phyloP scores from a whole-genome alignment of 108 stramenopile species.

The Aurantiochytrium sp. region DNA sequence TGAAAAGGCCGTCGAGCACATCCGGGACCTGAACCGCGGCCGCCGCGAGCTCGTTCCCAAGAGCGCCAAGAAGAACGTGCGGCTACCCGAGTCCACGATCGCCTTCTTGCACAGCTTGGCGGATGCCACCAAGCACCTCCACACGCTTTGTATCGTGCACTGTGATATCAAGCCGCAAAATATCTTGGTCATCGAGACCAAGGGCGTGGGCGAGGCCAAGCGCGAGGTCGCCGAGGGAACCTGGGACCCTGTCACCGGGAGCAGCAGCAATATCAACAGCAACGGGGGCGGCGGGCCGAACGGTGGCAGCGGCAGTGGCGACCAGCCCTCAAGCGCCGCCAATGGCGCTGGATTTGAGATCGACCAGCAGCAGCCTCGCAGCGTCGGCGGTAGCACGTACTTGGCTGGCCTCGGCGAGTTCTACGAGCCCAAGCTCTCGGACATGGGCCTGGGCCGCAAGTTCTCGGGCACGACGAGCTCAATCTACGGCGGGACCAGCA shows the following conservation, averaged over 20 bases:
- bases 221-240: neutral
- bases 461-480: conserved; percentile 11
- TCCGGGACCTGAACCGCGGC: neutral
- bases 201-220: neutral
- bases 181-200: conserved; percentile 37
- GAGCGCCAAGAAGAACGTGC: conserved; percentile 28
- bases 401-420: neutral
- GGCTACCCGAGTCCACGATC: neutral
- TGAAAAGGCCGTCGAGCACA: conserved; percentile 34
- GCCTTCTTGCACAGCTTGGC: conserved; percentile 40
- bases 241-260: neutral
- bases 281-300: no score
- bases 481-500: conserved; percentile 4
- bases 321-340: no score
- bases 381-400: neutral
- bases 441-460: conserved; percentile 26
- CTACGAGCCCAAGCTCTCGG: conserved; percentile 18
- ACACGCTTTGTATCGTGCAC: conserved; percentile 54
- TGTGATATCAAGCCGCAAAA: conserved; percentile 58
- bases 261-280: no score
- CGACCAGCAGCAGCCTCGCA: no score
- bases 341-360: no score
- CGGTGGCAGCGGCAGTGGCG: no score
- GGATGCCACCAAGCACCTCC: conserved; percentile 50
- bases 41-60: neutral